A percentile compares a stretch with the other conserved stretches of the same genome.
Conservation (phyloP, 305 asterid genomes). For the Fraxinus sp. region DNA sequence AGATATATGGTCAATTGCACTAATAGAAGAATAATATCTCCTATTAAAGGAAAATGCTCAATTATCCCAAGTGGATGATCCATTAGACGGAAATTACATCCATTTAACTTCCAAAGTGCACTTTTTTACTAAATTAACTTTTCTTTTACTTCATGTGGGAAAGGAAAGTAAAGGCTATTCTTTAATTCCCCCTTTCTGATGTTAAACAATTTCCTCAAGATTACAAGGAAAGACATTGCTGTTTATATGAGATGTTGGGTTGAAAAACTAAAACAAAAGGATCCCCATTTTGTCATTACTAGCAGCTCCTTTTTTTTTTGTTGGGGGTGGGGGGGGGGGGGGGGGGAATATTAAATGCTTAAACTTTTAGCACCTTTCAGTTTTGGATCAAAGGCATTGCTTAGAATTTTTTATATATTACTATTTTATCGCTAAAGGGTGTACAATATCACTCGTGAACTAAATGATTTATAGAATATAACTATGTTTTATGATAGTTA, state of each 20-base stretch:
- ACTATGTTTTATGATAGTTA: too few relatives aligned
- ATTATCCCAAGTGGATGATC: background rate
- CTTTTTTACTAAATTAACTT: background rate
- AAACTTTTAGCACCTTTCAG: too few relatives aligned
- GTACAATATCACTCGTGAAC: too few relatives aligned
- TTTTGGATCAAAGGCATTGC: too few relatives aligned
- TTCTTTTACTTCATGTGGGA: background rate
- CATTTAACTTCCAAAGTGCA: background rate
- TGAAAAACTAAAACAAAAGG: background rate
- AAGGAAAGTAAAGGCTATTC: background rate
- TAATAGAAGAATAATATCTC: background rate
- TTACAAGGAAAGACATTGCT: background rate
- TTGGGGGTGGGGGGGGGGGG: too few relatives aligned
- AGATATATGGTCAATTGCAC: background rate
- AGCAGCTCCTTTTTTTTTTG: background rate
- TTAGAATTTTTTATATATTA: too few relatives aligned
- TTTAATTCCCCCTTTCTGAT: background rate
- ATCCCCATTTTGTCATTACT: background rate
- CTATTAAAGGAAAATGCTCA: background rate
- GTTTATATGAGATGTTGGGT: background rate
- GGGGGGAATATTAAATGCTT: background rate
- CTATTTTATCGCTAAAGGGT: too few relatives aligned
- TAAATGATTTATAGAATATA: too few relatives aligned
- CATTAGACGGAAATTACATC: background rate
- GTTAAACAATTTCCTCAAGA: background rate